Evolutionary conservation across 306 rosid species (phyloP), one percentile per base, ranked within the genome.

Genomic region (Vigna unguiculata): DNA sequence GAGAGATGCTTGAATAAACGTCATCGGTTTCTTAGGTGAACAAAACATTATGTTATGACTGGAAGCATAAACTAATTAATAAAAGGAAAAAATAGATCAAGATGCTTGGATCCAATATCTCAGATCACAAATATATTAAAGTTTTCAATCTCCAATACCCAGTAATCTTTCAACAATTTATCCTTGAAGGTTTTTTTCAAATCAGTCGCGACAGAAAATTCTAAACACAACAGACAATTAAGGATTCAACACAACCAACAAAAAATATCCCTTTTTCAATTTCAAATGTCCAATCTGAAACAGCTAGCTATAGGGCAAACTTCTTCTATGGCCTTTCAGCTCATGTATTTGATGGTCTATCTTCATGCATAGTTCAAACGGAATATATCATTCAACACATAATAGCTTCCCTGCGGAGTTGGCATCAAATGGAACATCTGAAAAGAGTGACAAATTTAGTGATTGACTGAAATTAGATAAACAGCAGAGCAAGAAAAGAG

Each of bases 391-490:
- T 93, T 93, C 79, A 79, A 85, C 77, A 93, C 98, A 52, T 81
- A 91, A 74, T 87, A 93, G 85, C 93, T 93, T 60, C 87, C 90
- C 71, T 84, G 90, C 43, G 86, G 89, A 24, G 96, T 86, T 55
- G 97, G 98, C 71, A 93, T 87, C 90, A 93, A 85, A 85, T 93
- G 98, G 85, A 93, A 93, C 98, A 93, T 91, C 98, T 91, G 93
- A 21, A 47, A 74, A 75, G 34, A 71, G 62, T 59, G 66, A 68
- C 67, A 45, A 71, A 19, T 63, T 45, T 32, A 48, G 76, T 74
- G 49, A 49, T 61, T 11, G 1, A 32, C 51, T 45, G 38, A 58
- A 36, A 45, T 30, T 28, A 41, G 15, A 41, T 9, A 61, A 78
- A 45, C 24, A 71, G 64, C 21, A 46, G 43, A 38, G 53, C 24